Evolutionary conservation across 768 basidiomycete genomes (phyloP).

Genomic region (Collybiopsis luxurians): DNA sequence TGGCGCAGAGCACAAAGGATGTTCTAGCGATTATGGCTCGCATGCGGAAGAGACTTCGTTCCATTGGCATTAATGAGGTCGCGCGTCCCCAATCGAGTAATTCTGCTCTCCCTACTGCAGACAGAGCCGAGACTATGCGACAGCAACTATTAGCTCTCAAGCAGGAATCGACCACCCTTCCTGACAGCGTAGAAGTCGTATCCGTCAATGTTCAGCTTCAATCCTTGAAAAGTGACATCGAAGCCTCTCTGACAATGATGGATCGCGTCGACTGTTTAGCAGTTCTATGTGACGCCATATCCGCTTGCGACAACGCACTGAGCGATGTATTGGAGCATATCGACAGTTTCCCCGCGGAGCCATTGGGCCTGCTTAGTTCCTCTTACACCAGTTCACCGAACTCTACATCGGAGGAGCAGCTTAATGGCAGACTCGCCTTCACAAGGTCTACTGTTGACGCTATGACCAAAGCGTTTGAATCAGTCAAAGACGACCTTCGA

Average conservation of each 20-base stretch:
- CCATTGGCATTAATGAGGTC: conserved; percentile 56
- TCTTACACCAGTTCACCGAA: conserved; percentile 38
- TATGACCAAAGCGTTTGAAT: conserved; percentile 38
- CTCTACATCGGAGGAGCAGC: conserved; percentile 63
- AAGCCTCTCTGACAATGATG: conserved; percentile 44
- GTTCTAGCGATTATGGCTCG: conserved; percentile 48
- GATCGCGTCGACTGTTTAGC: conserved; percentile 53
- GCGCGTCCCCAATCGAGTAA: conserved; percentile 40
- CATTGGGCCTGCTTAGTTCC: conserved; percentile 49
- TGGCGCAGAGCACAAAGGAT: conserved; percentile 38
- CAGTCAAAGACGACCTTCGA: conserved; percentile 57
- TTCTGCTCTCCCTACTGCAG: conserved; percentile 49
- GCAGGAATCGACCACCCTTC: conserved; percentile 45
- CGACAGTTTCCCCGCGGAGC: conserved; percentile 74
- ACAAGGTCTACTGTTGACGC: conserved; percentile 50
- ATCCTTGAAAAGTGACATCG: conserved; percentile 59
- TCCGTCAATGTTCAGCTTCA: conserved; percentile 56
- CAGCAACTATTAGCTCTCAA: conserved; percentile 43
- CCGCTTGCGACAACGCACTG: conserved; percentile 66
- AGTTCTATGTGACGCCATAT: conserved; percentile 45
- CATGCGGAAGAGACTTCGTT: conserved; percentile 58
- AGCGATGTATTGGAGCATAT: conserved; percentile 86
- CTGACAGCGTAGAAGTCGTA: conserved; percentile 35
- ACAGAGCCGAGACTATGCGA: conserved; percentile 46
- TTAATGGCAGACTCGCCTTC: conserved; percentile 60